A percentile compares a stretch with the other conserved stretches of the same genome.
Evolutionary conservation across 108 stramenopile species (phyloP).

Genomic region (Pseudonitzschia pungens): DNA sequence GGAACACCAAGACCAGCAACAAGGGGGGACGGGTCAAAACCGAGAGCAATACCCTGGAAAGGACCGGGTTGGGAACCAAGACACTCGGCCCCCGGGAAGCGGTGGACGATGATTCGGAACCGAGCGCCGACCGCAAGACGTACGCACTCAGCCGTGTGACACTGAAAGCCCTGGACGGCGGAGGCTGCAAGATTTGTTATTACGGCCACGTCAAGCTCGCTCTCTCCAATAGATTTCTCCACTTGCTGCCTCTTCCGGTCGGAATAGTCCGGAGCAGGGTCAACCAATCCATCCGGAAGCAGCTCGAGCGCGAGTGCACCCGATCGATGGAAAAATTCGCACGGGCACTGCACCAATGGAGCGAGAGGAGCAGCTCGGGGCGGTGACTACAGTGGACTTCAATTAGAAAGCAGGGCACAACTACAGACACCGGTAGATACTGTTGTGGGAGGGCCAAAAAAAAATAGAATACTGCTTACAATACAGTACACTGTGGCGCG

Average conservation of each 20-base stretch:
- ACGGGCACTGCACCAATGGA: conserved; percentile 13
- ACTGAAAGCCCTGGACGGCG: conserved; percentile 4
- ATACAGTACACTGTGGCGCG: not conserved
- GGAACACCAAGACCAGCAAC: not conserved
- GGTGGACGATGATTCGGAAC: not conserved
- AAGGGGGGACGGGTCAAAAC: too few species aligned
- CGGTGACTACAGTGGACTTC: not conserved
- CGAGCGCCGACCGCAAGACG: conserved; percentile 5
- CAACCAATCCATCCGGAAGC: conserved; percentile 27
- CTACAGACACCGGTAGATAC: not conserved
- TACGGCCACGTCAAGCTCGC: conserved; percentile 23
- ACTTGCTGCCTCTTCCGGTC: conserved; percentile 29
- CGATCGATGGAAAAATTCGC: conserved; percentile 25
- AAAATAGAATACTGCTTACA: conserved; percentile 4
- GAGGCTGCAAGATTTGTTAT: conserved; percentile 17
- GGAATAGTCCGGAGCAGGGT: conserved; percentile 20
- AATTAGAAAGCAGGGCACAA: not conserved
- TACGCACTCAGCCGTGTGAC: conserved; percentile 27
- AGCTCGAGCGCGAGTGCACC: conserved; percentile 29
- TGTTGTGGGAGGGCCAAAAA: too few species aligned
- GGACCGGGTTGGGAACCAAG: not conserved
- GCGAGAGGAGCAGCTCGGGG: not conserved
- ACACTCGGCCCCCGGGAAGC: too few species aligned
- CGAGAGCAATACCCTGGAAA: too few species aligned
- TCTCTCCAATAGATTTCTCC: conserved; percentile 20